A percentile compares a stretch with the other conserved stretches of the same genome.
These are phyloP conservation scores for Pythium apleroticum DNA, from an alignment of 352 stramenopile species.

Conservation along the genomic window DNA sequence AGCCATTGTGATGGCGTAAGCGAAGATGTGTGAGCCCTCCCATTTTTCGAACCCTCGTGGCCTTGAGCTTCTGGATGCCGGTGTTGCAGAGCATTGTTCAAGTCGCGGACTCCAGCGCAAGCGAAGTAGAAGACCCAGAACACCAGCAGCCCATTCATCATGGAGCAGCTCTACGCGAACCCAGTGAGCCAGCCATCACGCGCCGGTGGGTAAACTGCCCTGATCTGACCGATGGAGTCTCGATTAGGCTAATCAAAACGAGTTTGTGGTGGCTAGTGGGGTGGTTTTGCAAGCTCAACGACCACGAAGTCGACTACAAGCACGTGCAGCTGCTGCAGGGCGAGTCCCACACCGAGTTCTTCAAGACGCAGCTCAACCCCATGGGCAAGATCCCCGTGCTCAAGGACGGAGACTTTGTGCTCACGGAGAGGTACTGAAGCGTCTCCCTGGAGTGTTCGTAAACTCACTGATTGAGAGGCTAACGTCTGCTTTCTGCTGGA, in stretches of 20 bases:
- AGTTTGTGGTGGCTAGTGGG: constrained; percentile 34
- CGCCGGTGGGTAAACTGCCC: constrained; percentile 34
- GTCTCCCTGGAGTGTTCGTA: background rate
- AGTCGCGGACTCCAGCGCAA: background rate
- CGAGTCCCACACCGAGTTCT: constrained; percentile 47
- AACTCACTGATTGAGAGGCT: background rate
- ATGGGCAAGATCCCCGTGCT: constrained; percentile 71
- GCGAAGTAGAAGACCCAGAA: background rate
- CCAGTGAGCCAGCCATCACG: constrained; percentile 68
- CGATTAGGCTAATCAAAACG: background rate
- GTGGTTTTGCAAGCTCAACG: constrained; percentile 73
- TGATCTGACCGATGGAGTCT: too few relatives aligned
- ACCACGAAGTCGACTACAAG: constrained; percentile 62
- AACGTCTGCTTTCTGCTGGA: background rate
- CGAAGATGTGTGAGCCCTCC: background rate
- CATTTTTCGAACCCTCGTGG: background rate
- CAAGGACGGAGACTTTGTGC: constrained; percentile 64
- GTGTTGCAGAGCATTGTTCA: background rate
- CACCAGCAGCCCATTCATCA: constrained; percentile 5
- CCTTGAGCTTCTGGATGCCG: background rate
- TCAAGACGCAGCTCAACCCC: constrained; percentile 49
- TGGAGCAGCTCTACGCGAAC: constrained; percentile 61
- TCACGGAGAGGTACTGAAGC: constrained; percentile 50
- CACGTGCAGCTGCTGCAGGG: constrained; percentile 52
- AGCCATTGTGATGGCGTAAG: constrained; percentile 6